Evolutionary conservation across 2,329 filamentous ascomycete genomes (phyloP).

Genomic region (Fusarium armeniacum): DNA sequence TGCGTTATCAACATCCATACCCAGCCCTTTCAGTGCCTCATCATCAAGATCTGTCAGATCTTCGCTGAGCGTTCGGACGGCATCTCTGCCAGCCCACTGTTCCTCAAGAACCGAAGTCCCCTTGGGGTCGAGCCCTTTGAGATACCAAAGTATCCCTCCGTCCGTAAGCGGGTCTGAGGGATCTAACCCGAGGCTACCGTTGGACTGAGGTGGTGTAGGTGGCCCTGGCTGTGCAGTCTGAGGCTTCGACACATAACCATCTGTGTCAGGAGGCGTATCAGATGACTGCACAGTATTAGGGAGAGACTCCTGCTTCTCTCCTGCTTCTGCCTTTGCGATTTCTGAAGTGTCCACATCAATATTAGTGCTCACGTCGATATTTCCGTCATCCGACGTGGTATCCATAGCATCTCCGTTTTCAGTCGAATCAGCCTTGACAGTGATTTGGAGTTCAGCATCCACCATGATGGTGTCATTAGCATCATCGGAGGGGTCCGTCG

Average conservation of each 20-base stretch:
- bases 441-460: slow-evolving; percentile 65
- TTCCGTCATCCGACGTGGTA: slow-evolving; percentile 56
- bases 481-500: slow-evolving; percentile 57
- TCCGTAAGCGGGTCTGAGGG: slow-evolving; percentile 70
- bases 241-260: slow-evolving; percentile 59
- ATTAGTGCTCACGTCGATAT: slow-evolving; percentile 62
- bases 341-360: slow-evolving; percentile 64
- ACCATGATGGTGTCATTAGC: slow-evolving; percentile 66
- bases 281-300: slow-evolving; percentile 47
- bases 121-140: slow-evolving; percentile 81
- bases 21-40: slow-evolving; percentile 83
- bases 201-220: slow-evolving; percentile 77
- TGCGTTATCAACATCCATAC: slow-evolving; percentile 65
- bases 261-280: slow-evolving; percentile 64
- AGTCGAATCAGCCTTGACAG: slow-evolving; percentile 54
- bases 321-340: slow-evolving; percentile 50
- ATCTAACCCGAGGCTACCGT: slow-evolving; percentile 67
- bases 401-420: slow-evolving; percentile 54
- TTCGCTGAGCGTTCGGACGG: slow-evolving; percentile 78
- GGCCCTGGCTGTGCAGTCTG: slow-evolving; percentile 59
- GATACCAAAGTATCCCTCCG: slow-evolving; percentile 90
- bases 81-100: slow-evolving; percentile 74
- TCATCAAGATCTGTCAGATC: slow-evolving; percentile 93
- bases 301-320: slow-evolving; percentile 48
- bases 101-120: slow-evolving; percentile 86